Evolutionary conservation across 768 basidiomycete species (phyloP).

Genomic region (Amyloporia xantha): DNA sequence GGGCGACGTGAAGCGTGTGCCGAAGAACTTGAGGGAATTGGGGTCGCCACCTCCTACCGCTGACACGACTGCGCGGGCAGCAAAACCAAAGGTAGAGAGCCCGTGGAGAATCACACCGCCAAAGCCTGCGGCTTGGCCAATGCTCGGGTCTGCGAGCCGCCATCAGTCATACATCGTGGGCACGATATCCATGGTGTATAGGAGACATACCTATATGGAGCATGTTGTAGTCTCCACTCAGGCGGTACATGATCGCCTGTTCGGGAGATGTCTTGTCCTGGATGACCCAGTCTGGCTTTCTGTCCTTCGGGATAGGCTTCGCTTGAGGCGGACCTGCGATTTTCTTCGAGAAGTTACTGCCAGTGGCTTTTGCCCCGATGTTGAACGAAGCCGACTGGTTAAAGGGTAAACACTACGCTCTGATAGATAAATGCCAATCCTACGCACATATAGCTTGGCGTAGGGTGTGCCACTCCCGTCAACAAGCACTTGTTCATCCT

Average conservation of each 20-base stretch:
- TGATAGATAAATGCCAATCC: neutral
- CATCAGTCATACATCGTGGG: too few species aligned
- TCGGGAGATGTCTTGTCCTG: slow-evolving; percentile 33
- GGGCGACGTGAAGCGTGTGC: slow-evolving; percentile 74
- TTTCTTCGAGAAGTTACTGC: slow-evolving; percentile 33
- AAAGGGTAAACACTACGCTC: neutral
- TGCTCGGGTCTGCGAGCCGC: slow-evolving; percentile 55
- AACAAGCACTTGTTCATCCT: slow-evolving; percentile 54
- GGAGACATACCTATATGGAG: slow-evolving; percentile 37
- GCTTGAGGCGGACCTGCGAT: slow-evolving; percentile 31
- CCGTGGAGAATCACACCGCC: slow-evolving; percentile 85
- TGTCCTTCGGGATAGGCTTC: slow-evolving; percentile 31
- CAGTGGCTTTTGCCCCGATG: slow-evolving; percentile 34
- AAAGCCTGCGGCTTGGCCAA: slow-evolving; percentile 71
- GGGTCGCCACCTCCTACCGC: slow-evolving; percentile 56
- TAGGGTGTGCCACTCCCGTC: slow-evolving; percentile 49
- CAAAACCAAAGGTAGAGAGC: slow-evolving; percentile 76
- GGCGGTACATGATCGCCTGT: slow-evolving; percentile 41
- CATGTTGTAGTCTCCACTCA: slow-evolving; percentile 48
- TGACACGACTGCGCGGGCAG: slow-evolving; percentile 66
- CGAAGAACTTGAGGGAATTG: slow-evolving; percentile 57
- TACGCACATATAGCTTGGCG: slow-evolving; percentile 34
- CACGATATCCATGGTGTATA: slow-evolving; percentile 52
- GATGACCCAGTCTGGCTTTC: slow-evolving; percentile 35
- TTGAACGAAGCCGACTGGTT: slow-evolving; percentile 35